phyloP scores from a whole-genome alignment of 306 rosid genomes.

The Bauhinia variegata region DNA sequence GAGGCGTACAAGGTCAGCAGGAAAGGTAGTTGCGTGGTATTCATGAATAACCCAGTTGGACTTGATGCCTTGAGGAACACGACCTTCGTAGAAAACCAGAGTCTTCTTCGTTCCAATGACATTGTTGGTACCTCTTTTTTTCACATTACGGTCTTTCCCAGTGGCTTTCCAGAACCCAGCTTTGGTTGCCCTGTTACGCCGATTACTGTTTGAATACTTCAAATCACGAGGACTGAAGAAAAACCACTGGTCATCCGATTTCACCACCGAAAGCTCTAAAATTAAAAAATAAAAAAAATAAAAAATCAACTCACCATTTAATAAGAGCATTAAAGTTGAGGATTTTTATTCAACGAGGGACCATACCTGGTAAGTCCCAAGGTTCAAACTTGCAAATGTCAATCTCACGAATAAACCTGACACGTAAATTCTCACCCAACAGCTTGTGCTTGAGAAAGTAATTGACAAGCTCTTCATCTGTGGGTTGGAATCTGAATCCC shows the following conservation, averaged over 20 bases:
- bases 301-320: neutral
- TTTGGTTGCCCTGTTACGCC: slow-evolving; percentile 48
- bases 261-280: slow-evolving; percentile 38
- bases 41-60: slow-evolving; percentile 76
- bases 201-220: slow-evolving; percentile 41
- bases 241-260: slow-evolving; percentile 64
- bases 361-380: slow-evolving; percentile 55
- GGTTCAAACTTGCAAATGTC: slow-evolving; percentile 62
- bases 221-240: slow-evolving; percentile 51
- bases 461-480: slow-evolving; percentile 62
- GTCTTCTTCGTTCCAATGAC: slow-evolving; percentile 68
- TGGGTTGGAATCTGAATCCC: slow-evolving; percentile 70
- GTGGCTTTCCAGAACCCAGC: slow-evolving; percentile 79
- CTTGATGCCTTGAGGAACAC: slow-evolving; percentile 29
- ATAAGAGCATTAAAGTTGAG: neutral
- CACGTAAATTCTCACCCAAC: slow-evolving; percentile 13
- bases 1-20: slow-evolving; percentile 41
- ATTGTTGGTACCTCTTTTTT: slow-evolving; percentile 15
- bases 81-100: slow-evolving; percentile 54
- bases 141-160: slow-evolving; percentile 47
- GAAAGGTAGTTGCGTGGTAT: slow-evolving; percentile 38
- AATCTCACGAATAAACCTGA: slow-evolving; percentile 42
- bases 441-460: slow-evolving; percentile 54
- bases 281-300: neutral
- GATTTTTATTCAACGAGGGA: neutral